Evolutionary conservation across 805 yeast genomes (phyloP), one percentile per base, ranked within the genome.

Genomic region (Candida andamanensis): DNA sequence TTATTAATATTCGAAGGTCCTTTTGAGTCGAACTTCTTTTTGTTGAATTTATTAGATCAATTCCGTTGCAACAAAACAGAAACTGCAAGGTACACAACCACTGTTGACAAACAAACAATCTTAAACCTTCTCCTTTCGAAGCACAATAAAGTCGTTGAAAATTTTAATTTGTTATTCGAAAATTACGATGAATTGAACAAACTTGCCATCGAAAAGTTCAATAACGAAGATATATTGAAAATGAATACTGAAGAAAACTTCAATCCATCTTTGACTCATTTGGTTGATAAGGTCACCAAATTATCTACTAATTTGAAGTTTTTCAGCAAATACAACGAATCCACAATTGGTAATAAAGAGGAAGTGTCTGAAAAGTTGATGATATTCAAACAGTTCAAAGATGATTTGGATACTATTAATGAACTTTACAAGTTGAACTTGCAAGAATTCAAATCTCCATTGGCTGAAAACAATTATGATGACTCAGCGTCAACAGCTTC

Each of bases 251-350:
- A 10, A 2, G 25, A 29, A 5, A 15, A 15, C 11, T 17, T 19
- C 11, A 41, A 46, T 23, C 18, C 46, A 2, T 50, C 50, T 30
- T 32, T 64, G 22, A 35, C 41, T 20, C 45, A 46, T 21, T 43
- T 65, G 28, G 52, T 63, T 8, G 43, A 42, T 28, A 61, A 59
- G 31, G 35, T 64, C 15, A 44, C 57, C 3, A 54, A 49, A 20
- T 35, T 64, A 14, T 41, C 63, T 4, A 52, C 61, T 3, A 63
- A 63, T 37, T 41, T 65, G 21, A 56, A 51, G 32, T 64, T 44
- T 37, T 65, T 63, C 39, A 49, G 57, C 29, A 62, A 62, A 28
- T 65, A 63, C 41, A 57, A 60, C 36, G 50, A 48, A 24, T 54
- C 65, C 1, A 60, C 60, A 1, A 26, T 42, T 17, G 30, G 39